These are phyloP conservation scores for Hsuehochloa calcarea DNA, from an alignment of 176 grass and related monocot genomes.

Conservation along the genomic window DNA sequence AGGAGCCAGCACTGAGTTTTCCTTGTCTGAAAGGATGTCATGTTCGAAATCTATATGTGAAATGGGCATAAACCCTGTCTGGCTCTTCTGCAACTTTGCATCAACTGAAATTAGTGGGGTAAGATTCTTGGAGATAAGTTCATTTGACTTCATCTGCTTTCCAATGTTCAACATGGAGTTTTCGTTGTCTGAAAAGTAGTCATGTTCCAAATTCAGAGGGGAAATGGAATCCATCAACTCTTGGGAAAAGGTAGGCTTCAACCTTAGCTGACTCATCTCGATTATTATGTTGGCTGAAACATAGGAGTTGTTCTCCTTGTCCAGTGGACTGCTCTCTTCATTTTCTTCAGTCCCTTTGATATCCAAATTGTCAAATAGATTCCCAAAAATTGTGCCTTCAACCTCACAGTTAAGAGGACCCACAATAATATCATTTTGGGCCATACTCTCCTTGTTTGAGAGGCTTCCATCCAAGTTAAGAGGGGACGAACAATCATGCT, in stretches of 20 bases:
- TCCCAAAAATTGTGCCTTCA: slow-evolving; percentile 25
- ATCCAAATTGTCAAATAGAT: slow-evolving; percentile 52
- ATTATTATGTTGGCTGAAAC: slow-evolving; percentile 36
- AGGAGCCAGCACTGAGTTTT: slow-evolving; percentile 25
- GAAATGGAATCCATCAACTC: slow-evolving; percentile 50
- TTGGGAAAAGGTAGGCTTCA: slow-evolving; percentile 41
- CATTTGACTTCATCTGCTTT: slow-evolving; percentile 27
- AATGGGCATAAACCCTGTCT: slow-evolving; percentile 22
- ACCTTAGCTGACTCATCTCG: slow-evolving; percentile 37
- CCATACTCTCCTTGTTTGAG: slow-evolving; percentile 38
- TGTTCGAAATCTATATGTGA: slow-evolving; percentile 33
- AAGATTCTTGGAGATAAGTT: slow-evolving; percentile 5
- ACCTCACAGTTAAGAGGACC: not conserved
- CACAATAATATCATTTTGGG: slow-evolving; percentile 2
- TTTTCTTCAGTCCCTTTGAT: slow-evolving; percentile 37
- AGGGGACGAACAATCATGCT: slow-evolving; percentile 3
- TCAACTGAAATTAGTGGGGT: not conserved
- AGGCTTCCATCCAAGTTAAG: slow-evolving; percentile 29
- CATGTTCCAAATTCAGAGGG: slow-evolving; percentile 43
- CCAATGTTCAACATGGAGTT: slow-evolving; percentile 26
- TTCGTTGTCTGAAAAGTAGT: slow-evolving; percentile 34
- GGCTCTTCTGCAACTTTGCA: not conserved
- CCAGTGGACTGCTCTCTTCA: slow-evolving; percentile 40
- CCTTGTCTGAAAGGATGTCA: slow-evolving; percentile 33
- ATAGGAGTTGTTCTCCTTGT: slow-evolving; percentile 54